A percentile compares a stretch with the other conserved stretches of the same genome.
These are phyloP conservation scores for Pleurostoma richardsiae DNA, from an alignment of 2,329 filamentous ascomycete species.

Conservation along the genomic window DNA sequence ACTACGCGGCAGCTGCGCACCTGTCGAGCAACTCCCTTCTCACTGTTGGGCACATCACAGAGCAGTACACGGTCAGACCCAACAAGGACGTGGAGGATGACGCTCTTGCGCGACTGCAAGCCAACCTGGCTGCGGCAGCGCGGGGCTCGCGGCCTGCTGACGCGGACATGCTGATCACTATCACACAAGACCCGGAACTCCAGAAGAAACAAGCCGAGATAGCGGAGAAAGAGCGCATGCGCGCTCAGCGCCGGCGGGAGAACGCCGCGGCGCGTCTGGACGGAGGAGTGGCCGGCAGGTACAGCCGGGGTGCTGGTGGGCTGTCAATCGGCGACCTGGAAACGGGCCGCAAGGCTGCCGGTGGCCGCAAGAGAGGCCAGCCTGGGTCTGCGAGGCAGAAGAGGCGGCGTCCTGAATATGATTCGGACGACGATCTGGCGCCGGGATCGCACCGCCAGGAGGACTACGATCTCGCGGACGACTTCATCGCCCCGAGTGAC, in stretches of 20 bases:
- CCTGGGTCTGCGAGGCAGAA: constrained; percentile 45
- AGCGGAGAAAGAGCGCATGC: constrained; percentile 68
- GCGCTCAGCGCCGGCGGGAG: constrained; percentile 61
- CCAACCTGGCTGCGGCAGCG: constrained; percentile 60
- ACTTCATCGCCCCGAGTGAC: constrained; percentile 71
- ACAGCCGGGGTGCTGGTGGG: constrained; percentile 44
- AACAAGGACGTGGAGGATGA: constrained; percentile 66
- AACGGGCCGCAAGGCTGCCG: constrained; percentile 45
- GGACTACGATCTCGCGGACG: constrained; percentile 76
- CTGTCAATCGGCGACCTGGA: constrained; percentile 68
- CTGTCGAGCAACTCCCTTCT: constrained; percentile 63
- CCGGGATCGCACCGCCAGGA: constrained; percentile 59
- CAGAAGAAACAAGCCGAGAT: constrained; percentile 69
- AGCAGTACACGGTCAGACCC: constrained; percentile 64
- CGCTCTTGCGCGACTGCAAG: constrained; percentile 63
- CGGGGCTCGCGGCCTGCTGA: constrained; percentile 35
- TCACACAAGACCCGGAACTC: constrained; percentile 69
- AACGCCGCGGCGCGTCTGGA: constrained; percentile 62
- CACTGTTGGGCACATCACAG: constrained; percentile 70
- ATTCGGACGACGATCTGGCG: constrained; percentile 70
- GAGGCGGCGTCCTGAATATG: constrained; percentile 59
- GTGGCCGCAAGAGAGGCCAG: constrained; percentile 48
- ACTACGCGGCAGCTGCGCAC: constrained; percentile 70
- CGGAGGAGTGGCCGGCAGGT: constrained; percentile 45
- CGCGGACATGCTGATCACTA: constrained; percentile 63